These are phyloP conservation scores for Vitis hybrid DNA, from an alignment of 177 flowering plant genomes.

Conservation along the genomic window DNA sequence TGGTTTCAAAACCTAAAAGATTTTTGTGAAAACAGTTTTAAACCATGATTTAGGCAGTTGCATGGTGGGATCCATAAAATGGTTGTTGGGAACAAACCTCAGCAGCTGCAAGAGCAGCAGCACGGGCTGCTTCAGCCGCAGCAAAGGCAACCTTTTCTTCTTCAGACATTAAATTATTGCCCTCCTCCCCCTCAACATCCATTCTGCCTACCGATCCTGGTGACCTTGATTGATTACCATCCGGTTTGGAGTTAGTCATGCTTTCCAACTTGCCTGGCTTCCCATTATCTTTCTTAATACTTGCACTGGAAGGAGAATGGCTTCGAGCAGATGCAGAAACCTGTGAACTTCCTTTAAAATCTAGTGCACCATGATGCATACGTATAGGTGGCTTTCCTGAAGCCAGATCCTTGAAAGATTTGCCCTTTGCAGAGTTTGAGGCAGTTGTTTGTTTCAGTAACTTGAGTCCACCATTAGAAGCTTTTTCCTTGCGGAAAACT, in stretches of 20 bases:
- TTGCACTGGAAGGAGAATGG: slow-evolving; percentile 32
- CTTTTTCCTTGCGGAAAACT: slow-evolving; percentile 93
- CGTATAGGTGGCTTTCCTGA: slow-evolving; percentile 63
- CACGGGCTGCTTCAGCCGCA: slow-evolving; percentile 93
- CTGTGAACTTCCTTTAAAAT: slow-evolving; percentile 32
- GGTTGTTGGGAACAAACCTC: slow-evolving; percentile 53
- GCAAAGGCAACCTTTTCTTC: slow-evolving; percentile 92
- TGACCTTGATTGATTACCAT: slow-evolving; percentile 39
- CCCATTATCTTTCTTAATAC: slow-evolving; percentile 39
- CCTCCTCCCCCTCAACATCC: slow-evolving; percentile 43
- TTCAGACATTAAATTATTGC: slow-evolving; percentile 52
- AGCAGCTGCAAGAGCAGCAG: slow-evolving; percentile 91
- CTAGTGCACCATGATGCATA: slow-evolving; percentile 30
- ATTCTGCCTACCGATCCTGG: slow-evolving; percentile 29
- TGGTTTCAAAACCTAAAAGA: too few relatives aligned
- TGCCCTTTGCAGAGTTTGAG: slow-evolving; percentile 57
- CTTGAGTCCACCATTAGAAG: slow-evolving; percentile 66
- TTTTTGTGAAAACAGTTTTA: too few relatives aligned
- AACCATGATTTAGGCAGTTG: not conserved
- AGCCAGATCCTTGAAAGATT: slow-evolving; percentile 36
- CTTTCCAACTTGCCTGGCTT: slow-evolving; percentile 42
- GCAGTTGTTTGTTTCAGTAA: slow-evolving; percentile 51
- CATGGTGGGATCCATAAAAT: not conserved
- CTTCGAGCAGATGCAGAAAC: slow-evolving; percentile 38
- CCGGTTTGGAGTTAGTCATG: slow-evolving; percentile 38